phyloP scores from a whole-genome alignment of 2,329 filamentous ascomycete species.

The Beauveria varroae region DNA sequence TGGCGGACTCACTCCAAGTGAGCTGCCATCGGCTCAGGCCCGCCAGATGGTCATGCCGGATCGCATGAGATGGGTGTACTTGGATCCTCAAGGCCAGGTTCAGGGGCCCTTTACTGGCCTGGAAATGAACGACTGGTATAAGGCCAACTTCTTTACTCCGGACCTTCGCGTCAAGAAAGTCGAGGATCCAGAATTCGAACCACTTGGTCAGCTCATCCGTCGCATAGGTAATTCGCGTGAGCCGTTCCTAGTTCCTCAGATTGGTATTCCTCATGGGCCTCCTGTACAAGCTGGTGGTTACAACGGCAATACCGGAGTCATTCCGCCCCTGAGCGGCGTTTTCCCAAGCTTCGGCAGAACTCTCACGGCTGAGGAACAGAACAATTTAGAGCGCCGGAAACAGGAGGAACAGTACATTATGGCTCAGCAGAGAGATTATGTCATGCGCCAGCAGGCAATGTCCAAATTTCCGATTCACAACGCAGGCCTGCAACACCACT shows the following conservation, averaged over 20 bases:
- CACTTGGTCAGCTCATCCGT: constrained; percentile 85
- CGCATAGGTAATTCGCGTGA: constrained; percentile 96
- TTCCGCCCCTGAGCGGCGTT: constrained; percentile 84
- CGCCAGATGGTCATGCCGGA: constrained; percentile 99
- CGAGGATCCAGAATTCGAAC: constrained; percentile 91
- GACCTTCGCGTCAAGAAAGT: constrained; percentile 92
- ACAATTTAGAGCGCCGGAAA: constrained; percentile 90
- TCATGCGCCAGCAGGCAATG: constrained; percentile 77
- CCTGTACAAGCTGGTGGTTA: constrained; percentile 46
- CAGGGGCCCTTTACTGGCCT: constrained; percentile 94
- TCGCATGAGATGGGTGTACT: constrained; percentile 96
- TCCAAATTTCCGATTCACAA: constrained; percentile 60
- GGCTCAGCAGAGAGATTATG: constrained; percentile 89
- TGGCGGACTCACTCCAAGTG: constrained; percentile 27
- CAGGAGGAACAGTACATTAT: constrained; percentile 97
- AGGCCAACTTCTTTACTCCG: constrained; percentile 93
- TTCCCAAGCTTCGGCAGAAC: constrained; percentile 95
- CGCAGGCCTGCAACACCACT: constrained; percentile 72
- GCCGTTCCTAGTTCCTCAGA: constrained; percentile 94
- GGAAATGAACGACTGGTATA: constrained; percentile 99
- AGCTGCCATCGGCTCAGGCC: constrained; percentile 59
- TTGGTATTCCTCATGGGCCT: constrained; percentile 85
- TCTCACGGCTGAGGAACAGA: constrained; percentile 93
- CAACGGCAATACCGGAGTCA: constrained; percentile 52
- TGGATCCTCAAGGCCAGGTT: constrained; percentile 84